Conservation (phyloP, 805 yeast genomes). For the Tetrapisispora taiwanensis region DNA sequence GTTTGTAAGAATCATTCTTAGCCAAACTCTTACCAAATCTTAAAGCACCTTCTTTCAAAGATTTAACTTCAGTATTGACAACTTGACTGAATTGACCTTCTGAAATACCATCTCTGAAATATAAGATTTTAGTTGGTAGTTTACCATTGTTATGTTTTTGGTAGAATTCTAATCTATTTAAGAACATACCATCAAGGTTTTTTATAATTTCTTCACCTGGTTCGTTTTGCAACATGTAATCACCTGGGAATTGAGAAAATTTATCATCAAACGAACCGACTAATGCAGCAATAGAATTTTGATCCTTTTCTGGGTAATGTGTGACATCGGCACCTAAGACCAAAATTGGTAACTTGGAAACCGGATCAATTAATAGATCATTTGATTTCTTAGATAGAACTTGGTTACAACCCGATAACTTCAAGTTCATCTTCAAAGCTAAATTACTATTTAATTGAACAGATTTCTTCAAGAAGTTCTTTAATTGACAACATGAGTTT, state of each 20-base stretch:
- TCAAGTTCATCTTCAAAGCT: slow-evolving; percentile 19
- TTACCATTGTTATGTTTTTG: slow-evolving; percentile 14
- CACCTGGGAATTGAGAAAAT: slow-evolving; percentile 19
- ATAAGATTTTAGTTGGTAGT: slow-evolving; percentile 16
- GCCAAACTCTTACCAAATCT: slow-evolving; percentile 7
- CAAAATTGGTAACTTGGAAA: slow-evolving; percentile 13
- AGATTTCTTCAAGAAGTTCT: slow-evolving; percentile 13
- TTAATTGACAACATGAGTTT: slow-evolving; percentile 17
- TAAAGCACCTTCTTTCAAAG: slow-evolving; percentile 11
- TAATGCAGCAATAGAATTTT: slow-evolving; percentile 15
- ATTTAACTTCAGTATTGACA: slow-evolving; percentile 15
- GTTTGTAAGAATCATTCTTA: slow-evolving; percentile 9
- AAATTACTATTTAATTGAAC: slow-evolving; percentile 15
- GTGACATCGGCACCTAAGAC: slow-evolving; percentile 21
- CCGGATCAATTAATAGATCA: slow-evolving; percentile 9
- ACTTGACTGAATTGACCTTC: slow-evolving; percentile 16
- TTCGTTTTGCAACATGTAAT: slow-evolving; percentile 12
- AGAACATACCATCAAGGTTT: slow-evolving; percentile 10
- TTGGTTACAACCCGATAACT: slow-evolving; percentile 15
- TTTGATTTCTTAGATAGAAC: slow-evolving; percentile 7
- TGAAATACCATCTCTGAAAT: slow-evolving; percentile 20
- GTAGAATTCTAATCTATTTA: slow-evolving; percentile 11
- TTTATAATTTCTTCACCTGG: slow-evolving; percentile 17
- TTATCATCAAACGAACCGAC: slow-evolving; percentile 15
- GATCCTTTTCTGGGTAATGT: slow-evolving; percentile 19